phyloP scores from a whole-genome alignment of 176 grass and related monocot species.

The Microstegium vimineum region DNA sequence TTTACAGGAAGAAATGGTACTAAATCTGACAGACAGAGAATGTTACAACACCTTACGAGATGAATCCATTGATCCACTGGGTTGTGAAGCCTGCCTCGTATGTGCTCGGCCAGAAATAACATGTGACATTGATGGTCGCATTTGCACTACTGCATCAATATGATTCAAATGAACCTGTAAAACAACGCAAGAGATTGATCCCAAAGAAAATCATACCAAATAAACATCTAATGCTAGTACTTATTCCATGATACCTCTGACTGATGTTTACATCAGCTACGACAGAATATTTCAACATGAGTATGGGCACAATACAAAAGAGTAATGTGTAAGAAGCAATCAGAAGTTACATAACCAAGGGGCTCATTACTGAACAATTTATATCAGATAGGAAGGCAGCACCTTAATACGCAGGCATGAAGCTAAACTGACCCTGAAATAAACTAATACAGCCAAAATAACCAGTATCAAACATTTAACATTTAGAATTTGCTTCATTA shows the following conservation, averaged over 20 bases:
- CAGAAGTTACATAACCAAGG: background rate
- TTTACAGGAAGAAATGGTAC: slow-evolving; percentile 4
- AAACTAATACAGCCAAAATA: background rate
- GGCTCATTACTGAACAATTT: background rate
- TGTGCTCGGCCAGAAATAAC: slow-evolving; percentile 35
- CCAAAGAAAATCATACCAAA: background rate
- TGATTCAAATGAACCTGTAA: slow-evolving; percentile 79
- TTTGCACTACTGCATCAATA: slow-evolving; percentile 69
- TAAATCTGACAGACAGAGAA: slow-evolving; percentile 11
- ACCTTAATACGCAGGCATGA: slow-evolving; percentile 12
- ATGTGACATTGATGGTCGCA: slow-evolving; percentile 60
- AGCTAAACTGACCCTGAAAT: background rate
- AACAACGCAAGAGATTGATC: slow-evolving; percentile 28
- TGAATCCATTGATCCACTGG: slow-evolving; percentile 1
- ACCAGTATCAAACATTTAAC: background rate
- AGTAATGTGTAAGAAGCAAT: background rate
- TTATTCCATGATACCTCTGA: background rate
- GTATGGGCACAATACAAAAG: background rate
- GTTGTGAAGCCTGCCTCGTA: slow-evolving; percentile 35
- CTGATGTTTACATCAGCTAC: background rate
- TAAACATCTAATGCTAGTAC: background rate
- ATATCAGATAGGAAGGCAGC: background rate
- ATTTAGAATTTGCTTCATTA: background rate
- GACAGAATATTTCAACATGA: background rate
- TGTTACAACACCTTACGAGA: slow-evolving; percentile 24